Evolutionary conservation across 257 asterid genomes (phyloP).

Genomic region (Solanum dulcamara): DNA sequence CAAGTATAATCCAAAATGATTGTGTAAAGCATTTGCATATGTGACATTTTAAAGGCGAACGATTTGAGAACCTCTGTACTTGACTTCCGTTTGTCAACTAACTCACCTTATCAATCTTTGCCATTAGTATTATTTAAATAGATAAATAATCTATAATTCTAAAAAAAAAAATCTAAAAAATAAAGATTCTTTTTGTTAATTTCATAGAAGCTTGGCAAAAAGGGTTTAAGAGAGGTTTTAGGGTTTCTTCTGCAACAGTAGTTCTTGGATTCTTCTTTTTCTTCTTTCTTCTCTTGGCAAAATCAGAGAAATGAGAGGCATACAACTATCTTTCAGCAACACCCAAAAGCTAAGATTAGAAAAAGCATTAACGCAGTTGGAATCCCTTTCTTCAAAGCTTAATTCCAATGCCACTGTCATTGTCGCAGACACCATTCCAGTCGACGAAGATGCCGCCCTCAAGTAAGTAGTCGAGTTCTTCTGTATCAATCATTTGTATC

Average conservation of each 20-base stretch:
- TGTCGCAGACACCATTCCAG: conserved; percentile 75
- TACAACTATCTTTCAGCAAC: conserved; percentile 25
- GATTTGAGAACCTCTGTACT: too few relatives aligned
- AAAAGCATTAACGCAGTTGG: conserved; percentile 49
- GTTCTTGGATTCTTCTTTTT: neutral
- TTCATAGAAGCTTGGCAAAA: neutral
- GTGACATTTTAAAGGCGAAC: too few relatives aligned
- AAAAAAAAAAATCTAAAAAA: too few relatives aligned
- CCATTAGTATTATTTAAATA: too few relatives aligned
- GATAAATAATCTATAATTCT: too few relatives aligned
- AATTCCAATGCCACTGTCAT: conserved; percentile 74
- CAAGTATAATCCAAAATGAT: too few relatives aligned
- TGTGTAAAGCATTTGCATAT: too few relatives aligned
- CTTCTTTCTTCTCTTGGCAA: neutral
- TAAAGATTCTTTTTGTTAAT: neutral
- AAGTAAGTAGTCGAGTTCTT: conserved; percentile 27
- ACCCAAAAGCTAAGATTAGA: conserved; percentile 62
- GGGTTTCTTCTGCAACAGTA: neutral
- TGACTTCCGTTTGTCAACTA: too few relatives aligned
- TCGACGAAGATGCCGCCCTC: conserved; percentile 86
- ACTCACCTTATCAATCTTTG: too few relatives aligned
- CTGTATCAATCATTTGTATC: neutral
- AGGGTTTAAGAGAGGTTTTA: neutral
- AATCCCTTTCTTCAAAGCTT: conserved; percentile 49
- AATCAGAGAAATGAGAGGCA: conserved; percentile 42